Evolutionary conservation across 345 rosid genomes (phyloP).

Genomic region (Dipteronia sinensis): DNA sequence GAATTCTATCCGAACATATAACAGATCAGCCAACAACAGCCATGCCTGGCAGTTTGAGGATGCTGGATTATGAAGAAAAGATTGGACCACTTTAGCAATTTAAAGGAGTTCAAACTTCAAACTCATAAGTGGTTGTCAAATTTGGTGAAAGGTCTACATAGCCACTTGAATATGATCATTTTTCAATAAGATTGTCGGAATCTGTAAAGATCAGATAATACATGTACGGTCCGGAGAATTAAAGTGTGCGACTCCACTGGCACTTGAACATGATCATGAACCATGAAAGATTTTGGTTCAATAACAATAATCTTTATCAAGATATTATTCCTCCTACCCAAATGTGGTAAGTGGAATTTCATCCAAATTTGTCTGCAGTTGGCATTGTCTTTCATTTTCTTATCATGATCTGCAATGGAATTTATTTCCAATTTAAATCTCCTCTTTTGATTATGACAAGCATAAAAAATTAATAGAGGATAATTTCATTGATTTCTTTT

Average conservation of each 20-base stretch:
- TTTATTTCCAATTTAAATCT: too few species aligned
- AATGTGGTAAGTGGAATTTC: neutral
- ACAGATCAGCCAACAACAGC: neutral
- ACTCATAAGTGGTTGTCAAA: neutral
- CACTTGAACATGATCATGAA: slow-evolving; percentile 4
- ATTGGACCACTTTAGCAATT: neutral
- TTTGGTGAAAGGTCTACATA: slow-evolving; percentile 2
- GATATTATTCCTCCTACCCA: neutral
- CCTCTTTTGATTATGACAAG: neutral
- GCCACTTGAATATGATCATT: slow-evolving; percentile 2
- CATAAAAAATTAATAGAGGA: neutral
- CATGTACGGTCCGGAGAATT: too few species aligned
- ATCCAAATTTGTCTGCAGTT: neutral
- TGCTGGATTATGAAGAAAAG: neutral
- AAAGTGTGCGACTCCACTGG: too few species aligned
- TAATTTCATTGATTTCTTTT: too few species aligned
- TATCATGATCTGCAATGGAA: neutral
- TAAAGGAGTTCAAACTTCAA: slow-evolving; percentile 5
- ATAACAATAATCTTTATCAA: neutral
- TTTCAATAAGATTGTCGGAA: too few species aligned
- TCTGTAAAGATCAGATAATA: too few species aligned
- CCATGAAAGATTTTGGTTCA: neutral
- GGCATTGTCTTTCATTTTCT: neutral
- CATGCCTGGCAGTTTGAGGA: neutral
- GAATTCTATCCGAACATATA: too few species aligned